Conservation (phyloP, 306 rosid species). For the Vigna nakashimae region DNA sequence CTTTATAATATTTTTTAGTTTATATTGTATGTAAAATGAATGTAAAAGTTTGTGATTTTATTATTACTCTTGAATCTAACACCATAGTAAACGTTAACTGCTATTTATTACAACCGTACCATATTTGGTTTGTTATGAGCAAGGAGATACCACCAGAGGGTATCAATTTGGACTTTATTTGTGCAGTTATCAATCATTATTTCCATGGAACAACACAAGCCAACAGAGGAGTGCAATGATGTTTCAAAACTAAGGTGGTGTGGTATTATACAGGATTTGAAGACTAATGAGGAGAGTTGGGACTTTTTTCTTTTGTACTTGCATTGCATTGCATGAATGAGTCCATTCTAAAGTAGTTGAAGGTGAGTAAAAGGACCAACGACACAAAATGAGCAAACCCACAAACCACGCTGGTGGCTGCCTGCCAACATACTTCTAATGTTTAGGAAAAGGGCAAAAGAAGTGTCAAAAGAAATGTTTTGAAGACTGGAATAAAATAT, state of each 20-base stretch:
- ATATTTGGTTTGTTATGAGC: conserved; percentile 29
- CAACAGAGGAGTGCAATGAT: background rate
- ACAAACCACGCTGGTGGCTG: conserved; percentile 27
- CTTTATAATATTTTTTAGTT: no score
- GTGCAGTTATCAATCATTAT: background rate
- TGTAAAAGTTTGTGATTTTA: no score
- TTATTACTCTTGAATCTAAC: conserved; percentile 15
- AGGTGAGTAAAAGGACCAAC: conserved; percentile 10
- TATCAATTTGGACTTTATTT: background rate
- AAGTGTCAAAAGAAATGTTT: background rate
- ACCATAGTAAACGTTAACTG: background rate
- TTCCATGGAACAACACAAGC: background rate
- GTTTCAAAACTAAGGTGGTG: background rate
- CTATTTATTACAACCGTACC: conserved; percentile 25
- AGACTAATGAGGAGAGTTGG: conserved; percentile 8
- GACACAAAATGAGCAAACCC: conserved; percentile 35
- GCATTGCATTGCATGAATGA: conserved; percentile 22
- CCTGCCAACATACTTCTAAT: conserved; percentile 1
- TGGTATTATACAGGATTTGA: background rate
- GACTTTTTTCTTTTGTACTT: conserved; percentile 39
- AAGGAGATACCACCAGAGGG: background rate
- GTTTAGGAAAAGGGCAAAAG: conserved; percentile 12
- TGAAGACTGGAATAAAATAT: no score
- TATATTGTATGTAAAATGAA: no score
- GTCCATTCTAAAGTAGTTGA: conserved; percentile 8